Conservation (phyloP, 2,329 filamentous ascomycete species). For the Tympanopsis confertula region DNA sequence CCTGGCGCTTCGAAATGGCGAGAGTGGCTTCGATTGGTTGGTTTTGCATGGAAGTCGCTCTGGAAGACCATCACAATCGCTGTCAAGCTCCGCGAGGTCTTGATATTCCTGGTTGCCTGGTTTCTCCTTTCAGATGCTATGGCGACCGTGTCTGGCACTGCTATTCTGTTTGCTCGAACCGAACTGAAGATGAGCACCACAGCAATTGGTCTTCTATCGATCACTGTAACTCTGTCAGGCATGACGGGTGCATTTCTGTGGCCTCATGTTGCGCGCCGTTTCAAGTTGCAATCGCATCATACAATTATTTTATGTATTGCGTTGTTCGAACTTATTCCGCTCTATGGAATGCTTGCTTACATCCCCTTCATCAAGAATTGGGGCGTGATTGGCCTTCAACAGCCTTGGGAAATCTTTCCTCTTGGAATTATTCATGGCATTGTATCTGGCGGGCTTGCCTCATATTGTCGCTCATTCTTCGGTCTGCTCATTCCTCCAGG, state of each 20-base stretch:
- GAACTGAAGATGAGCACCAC: conserved; percentile 80
- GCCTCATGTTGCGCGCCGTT: conserved; percentile 62
- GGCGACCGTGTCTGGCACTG: conserved; percentile 86
- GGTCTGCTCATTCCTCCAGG: conserved; percentile 89
- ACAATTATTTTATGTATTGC: conserved; percentile 87
- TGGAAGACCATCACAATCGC: conserved; percentile 71
- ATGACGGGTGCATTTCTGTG: conserved; percentile 83
- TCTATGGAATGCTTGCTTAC: conserved; percentile 84
- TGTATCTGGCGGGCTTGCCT: conserved; percentile 82
- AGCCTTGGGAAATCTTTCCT: conserved; percentile 94
- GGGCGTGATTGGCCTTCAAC: conserved; percentile 76
- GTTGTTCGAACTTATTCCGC: conserved; percentile 81
- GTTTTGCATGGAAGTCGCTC: conserved; percentile 76
- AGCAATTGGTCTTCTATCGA: conserved; percentile 81
- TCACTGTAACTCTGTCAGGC: conserved; percentile 75
- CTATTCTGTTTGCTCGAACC: conserved; percentile 91
- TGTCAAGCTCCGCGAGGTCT: conserved; percentile 58
- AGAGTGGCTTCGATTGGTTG: conserved; percentile 58
- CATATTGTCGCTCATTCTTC: conserved; percentile 84
- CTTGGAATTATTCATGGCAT: conserved; percentile 84
- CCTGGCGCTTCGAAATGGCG: conserved; percentile 16
- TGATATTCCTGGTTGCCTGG: conserved; percentile 78
- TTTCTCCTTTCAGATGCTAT: conserved; percentile 90
- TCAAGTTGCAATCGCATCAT: conserved; percentile 65
- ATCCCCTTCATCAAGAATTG: conserved; percentile 65